A percentile compares a stretch with the other conserved stretches of the same genome.
Conservation (phyloP, 768 basidiomycete species). For the Naematelia aurantialba region DNA sequence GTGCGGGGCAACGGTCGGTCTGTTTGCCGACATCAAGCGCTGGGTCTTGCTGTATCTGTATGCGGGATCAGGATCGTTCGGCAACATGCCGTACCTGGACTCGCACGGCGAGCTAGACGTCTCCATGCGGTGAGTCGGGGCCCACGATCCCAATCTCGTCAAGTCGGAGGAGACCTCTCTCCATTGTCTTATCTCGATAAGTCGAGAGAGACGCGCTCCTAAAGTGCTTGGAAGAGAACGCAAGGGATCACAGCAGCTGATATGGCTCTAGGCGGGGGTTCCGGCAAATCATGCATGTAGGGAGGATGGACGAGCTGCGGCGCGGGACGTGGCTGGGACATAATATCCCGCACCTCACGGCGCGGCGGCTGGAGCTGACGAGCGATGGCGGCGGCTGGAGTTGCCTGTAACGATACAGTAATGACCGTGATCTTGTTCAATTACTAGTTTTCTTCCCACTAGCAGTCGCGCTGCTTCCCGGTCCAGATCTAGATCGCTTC, state of each 20-base stretch:
- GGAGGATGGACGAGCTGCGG: constrained; percentile 85
- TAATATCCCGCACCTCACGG: constrained; percentile 81
- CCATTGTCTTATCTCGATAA: neutral
- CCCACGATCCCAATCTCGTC: neutral
- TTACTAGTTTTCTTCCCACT: neutral
- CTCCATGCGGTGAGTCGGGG: constrained; percentile 69
- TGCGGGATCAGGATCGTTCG: constrained; percentile 82
- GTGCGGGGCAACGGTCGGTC: constrained; percentile 81
- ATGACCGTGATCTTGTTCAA: neutral
- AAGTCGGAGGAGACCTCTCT: neutral
- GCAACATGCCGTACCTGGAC: constrained; percentile 85
- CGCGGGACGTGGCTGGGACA: constrained; percentile 80
- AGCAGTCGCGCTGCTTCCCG: no score
- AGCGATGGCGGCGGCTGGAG: constrained; percentile 94
- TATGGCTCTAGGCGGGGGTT: constrained; percentile 66
- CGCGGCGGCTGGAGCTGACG: constrained; percentile 79
- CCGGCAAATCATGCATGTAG: constrained; percentile 77
- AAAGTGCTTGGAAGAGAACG: neutral
- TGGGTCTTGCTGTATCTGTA: constrained; percentile 87
- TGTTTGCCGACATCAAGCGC: constrained; percentile 88
- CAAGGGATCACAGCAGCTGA: neutral
- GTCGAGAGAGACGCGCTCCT: neutral
- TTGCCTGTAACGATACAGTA: constrained; percentile 60
- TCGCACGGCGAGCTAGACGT: constrained; percentile 89
- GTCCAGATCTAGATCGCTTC: no score